Evolutionary conservation across 2,329 filamentous ascomycete genomes (phyloP), one percentile per base, ranked within the genome.

Genomic region (Curvularia sp.): DNA sequence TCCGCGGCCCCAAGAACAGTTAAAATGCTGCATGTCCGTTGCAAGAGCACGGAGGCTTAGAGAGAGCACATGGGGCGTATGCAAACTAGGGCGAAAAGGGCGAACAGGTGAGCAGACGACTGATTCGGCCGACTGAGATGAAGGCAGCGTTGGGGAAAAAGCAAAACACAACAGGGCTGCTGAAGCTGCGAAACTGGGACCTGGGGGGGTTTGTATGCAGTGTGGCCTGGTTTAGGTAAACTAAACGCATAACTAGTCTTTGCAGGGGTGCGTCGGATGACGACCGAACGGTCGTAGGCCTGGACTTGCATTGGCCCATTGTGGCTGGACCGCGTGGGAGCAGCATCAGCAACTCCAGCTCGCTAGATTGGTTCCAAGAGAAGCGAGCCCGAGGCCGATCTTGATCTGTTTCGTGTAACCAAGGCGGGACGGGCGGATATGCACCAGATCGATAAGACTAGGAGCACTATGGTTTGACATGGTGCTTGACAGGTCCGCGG

Each of bases 81-180:
- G 44, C n/a, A 20, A 54, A 57, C 62, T 58, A 63, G 59, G 57
- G 58, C 61, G 8, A 55, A 56, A 26, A 30, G 3, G 48, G 22
- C 22, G 20, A 28, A n/a, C 13, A 22, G 13, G 4, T 22, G 28
- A 20, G 44, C 28, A 31, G 44, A 47, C 9, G 9, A 47, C 9
- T 33, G 44, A 12, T 9, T 8, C 28, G 10, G 10, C 10, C 22
- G 18, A 1, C 10, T 47, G n/a, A 13, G 26, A 31, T 47, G n/a
- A 20, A 47, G 8, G 8, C n/a, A 12, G 33, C 18, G 20, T 22
- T 7, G 33, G 2, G 20, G 22, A 39, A 49, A 39, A 49, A 49
- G 28, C 43, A 39, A 49, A 18, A 39, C 7, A 7, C 6, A 26
- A n/a, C 22, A 39, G 33, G 47, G 13, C n/a, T n/a, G 13, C 22